Evolutionary conservation across 371 early-diverging fungal species (phyloP).

Genomic region (Rhizopus arrhizus): DNA sequence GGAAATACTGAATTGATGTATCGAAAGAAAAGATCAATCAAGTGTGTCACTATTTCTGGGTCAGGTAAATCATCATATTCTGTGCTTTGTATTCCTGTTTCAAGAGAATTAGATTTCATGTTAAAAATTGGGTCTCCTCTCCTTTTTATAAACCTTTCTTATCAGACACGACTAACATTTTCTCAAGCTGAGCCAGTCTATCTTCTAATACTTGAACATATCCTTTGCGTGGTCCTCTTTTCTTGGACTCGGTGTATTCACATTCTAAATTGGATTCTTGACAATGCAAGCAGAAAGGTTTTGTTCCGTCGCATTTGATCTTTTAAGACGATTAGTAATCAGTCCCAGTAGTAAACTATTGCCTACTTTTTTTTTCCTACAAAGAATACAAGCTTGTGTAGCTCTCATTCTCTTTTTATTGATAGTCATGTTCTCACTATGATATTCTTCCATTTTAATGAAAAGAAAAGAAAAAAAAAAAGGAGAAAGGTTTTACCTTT

Average conservation of each 20-base stretch:
- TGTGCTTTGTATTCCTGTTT: too few species aligned
- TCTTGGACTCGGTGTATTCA: conserved; percentile 72
- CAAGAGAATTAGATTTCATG: not conserved
- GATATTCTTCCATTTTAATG: conserved; percentile 6
- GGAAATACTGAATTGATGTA: conserved; percentile 59
- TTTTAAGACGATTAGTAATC: conserved; percentile 19
- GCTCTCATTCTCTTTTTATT: conserved; percentile 66
- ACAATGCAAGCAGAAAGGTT: conserved; percentile 82
- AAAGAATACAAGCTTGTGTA: conserved; percentile 80
- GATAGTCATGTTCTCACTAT: conserved; percentile 6
- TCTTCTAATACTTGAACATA: conserved; percentile 76
- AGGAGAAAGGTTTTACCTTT: not conserved
- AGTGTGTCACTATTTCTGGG: conserved; percentile 52
- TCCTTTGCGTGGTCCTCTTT: conserved; percentile 82
- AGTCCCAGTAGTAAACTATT: not conserved
- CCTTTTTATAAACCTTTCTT: not conserved
- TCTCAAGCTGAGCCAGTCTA: conserved; percentile 67
- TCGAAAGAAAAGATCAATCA: conserved; percentile 63
- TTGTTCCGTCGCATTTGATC: conserved; percentile 80
- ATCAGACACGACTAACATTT: conserved; percentile 38
- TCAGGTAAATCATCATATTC: conserved; percentile 40
- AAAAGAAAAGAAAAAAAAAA: not conserved
- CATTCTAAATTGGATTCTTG: conserved; percentile 64
- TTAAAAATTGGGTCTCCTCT: too few species aligned
- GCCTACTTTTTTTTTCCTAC: conserved; percentile 77